Conservation (phyloP, 139 green algal species). For the Chlamydomonas sp. region DNA sequence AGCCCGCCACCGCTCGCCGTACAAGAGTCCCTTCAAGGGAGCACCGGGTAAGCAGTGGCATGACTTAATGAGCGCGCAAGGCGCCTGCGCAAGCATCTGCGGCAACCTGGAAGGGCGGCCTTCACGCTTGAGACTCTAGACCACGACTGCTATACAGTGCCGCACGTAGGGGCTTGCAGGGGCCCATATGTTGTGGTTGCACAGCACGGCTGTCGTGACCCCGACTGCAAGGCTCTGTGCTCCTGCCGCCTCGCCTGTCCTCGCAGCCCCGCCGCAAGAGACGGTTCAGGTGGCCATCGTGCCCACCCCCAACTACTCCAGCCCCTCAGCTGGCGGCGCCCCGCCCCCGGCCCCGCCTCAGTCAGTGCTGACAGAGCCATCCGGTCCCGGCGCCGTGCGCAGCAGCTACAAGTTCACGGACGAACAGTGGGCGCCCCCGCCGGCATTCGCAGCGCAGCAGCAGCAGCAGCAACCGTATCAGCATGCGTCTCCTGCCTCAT, state of each 20-base stretch:
- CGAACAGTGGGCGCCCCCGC: not conserved
- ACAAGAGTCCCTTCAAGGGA: conserved; percentile 27
- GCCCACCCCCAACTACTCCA: conserved; percentile 14
- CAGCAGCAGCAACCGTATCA: not conserved
- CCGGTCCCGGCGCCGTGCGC: not conserved
- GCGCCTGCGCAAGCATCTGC: not conserved
- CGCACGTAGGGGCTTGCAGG: too few relatives aligned
- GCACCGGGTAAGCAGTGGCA: not conserved
- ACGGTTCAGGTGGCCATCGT: conserved; percentile 49
- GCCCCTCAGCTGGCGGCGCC: not conserved
- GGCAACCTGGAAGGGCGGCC: not conserved
- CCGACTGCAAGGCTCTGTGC: not conserved
- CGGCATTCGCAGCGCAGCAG: not conserved
- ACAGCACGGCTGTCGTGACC: too few relatives aligned
- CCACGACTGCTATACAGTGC: too few relatives aligned
- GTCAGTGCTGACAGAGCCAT: too few relatives aligned
- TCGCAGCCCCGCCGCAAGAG: conserved; percentile 31
- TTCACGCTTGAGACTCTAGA: too few relatives aligned
- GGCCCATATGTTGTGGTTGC: too few relatives aligned
- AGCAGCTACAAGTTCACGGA: conserved; percentile 26
- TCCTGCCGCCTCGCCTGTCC: not conserved
- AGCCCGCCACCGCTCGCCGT: conserved; percentile 11
- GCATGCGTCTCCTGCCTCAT: not conserved
- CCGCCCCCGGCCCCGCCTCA: not conserved
- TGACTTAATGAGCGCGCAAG: not conserved